phyloP scores from a whole-genome alignment of 441 rosid genomes.

The Hypseocharis bilobata region DNA sequence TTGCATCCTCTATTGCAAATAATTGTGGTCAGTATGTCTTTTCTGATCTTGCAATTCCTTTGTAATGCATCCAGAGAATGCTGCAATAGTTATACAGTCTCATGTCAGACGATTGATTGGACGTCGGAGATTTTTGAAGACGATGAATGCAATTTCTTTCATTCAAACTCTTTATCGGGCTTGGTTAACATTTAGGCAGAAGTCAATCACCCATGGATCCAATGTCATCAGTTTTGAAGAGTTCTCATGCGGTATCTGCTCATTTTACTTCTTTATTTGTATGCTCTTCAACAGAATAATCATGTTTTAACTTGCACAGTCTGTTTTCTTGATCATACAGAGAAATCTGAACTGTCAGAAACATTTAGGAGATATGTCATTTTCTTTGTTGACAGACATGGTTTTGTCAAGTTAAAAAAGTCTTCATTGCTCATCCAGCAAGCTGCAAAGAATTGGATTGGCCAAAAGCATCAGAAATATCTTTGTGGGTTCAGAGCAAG shows the following conservation, averaged over 20 bases:
- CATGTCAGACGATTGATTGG: slow-evolving; percentile 39
- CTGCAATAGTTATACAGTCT: slow-evolving; percentile 60
- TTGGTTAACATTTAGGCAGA: slow-evolving; percentile 52
- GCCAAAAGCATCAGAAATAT: slow-evolving; percentile 24
- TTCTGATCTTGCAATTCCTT: slow-evolving; percentile 13
- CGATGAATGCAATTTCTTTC: slow-evolving; percentile 32
- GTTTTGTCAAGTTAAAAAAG: slow-evolving; percentile 38
- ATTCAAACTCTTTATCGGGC: slow-evolving; percentile 49
- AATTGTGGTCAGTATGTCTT: slow-evolving; percentile 8
- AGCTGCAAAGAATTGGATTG: slow-evolving; percentile 49
- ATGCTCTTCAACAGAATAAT: not conserved
- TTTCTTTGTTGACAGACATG: slow-evolving; percentile 44
- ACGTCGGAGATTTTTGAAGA: slow-evolving; percentile 42
- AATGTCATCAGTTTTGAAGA: slow-evolving; percentile 23
- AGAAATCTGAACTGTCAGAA: slow-evolving; percentile 24
- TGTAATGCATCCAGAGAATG: slow-evolving; percentile 38
- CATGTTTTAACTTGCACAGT: not conserved
- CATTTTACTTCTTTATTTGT: slow-evolving; percentile 9
- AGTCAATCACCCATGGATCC: slow-evolving; percentile 18
- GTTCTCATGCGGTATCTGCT: slow-evolving; percentile 30
- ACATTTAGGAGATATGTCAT: slow-evolving; percentile 29
- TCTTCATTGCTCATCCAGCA: slow-evolving; percentile 46
- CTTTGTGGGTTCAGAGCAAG: slow-evolving; percentile 27
- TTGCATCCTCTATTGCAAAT: slow-evolving; percentile 7
- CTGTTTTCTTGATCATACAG: slow-evolving; percentile 27